Base-by-base conservation (phyloP, 1,284 basidiomycete genomes). In the Calocybe gambosa region DNA sequence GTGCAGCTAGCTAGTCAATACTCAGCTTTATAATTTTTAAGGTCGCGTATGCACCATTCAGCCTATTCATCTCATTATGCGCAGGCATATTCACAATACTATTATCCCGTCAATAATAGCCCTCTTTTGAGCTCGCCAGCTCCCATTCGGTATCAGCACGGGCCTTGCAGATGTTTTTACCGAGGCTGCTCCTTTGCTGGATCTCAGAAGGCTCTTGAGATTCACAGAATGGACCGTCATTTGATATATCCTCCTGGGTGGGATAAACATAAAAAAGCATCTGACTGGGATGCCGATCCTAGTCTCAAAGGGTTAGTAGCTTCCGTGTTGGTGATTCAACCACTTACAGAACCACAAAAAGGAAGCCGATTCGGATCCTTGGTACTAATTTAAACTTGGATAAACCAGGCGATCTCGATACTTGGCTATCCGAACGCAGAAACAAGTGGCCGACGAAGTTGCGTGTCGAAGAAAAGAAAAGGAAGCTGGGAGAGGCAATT, bases 191-290 rank as follows among this genome's bases (percentile, higher is more conserved):
- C 64, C 6, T 96, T 91, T 58, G 71, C 73, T 21, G 91, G 89
- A 19, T 82, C 88, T 5, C 70, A 73, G 33, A 87, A 88, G 58
- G 71, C 80, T 21, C 79, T 94, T 3, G 83, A 90, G 61, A 73
- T 76, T 16, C 93, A 95, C 61, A 89, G 85, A 77, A 93, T 92
- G 80, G 93, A 95, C 61, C 73, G 91, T 16, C 93, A 94, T 64
- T 69, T 94, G 41, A 83, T 93, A 42, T 93, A 82, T 55, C 86
- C 87, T 13, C 74, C 77, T 36, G 85, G 80, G 16, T 88, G 86
- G 79, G 75, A 87, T 42, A 76, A 81, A 48, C 73, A 72, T 51
- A 78, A 76, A 58, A 75, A 75, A 53, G 75, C 69, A 50, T 53
- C 63, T 6, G 82, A 82, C 39, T 86, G 85, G 80, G 87, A 90